phyloP scores from a whole-genome alignment of 2,329 filamentous ascomycete species.

The Curvularia sp. region DNA sequence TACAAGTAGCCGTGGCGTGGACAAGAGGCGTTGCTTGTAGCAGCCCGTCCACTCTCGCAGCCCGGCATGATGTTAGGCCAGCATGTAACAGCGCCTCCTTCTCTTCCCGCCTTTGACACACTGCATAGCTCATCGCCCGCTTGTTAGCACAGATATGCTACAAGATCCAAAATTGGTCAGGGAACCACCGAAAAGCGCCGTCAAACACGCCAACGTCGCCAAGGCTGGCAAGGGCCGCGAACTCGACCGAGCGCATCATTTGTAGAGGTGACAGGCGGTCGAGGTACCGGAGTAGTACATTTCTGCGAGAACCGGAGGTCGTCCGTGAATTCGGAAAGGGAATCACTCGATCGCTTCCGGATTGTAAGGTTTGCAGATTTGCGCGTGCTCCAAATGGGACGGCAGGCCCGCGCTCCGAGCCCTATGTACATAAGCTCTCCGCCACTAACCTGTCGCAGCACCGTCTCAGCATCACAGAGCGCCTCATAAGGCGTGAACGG shows the following conservation, averaged over 20 bases:
- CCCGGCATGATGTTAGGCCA: neutral
- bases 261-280: neutral
- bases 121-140: neutral
- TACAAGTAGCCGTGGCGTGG: neutral
- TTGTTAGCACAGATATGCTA: neutral
- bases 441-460: neutral
- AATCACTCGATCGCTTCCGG: neutral
- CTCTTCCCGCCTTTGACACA: neutral
- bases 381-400: neutral
- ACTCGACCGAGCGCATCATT: slow-evolving; percentile 10
- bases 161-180: neutral
- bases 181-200: slow-evolving; percentile 14
- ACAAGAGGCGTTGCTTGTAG: neutral
- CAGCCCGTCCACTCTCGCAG: neutral
- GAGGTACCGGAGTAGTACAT: neutral
- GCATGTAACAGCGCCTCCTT: neutral
- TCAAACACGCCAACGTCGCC: slow-evolving; percentile 21
- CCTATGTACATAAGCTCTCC: neutral
- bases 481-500: no score
- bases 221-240: slow-evolving; percentile 13
- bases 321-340: neutral
- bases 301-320: neutral
- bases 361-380: neutral
- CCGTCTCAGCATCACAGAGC: neutral
- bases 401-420: neutral